These are phyloP conservation scores for Penicillium sp. DNA, from an alignment of 2,329 filamentous ascomycete species.

Conservation along the genomic window DNA sequence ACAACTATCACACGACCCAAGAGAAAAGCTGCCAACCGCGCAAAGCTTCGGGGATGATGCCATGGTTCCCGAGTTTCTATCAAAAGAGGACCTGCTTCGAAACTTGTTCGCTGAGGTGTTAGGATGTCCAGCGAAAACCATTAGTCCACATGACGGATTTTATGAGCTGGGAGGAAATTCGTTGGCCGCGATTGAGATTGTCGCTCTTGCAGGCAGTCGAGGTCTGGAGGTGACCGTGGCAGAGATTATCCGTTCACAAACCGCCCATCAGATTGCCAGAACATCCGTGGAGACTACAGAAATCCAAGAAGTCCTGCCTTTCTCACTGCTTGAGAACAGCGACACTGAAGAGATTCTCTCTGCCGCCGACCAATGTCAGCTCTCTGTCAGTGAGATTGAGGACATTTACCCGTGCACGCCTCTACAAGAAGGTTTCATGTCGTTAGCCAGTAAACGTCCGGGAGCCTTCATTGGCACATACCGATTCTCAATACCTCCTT, in stretches of 20 bases:
- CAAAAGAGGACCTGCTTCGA: not conserved
- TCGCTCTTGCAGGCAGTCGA: conserved; percentile 26
- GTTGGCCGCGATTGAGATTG: conserved; percentile 38
- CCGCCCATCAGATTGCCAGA: conserved; percentile 1
- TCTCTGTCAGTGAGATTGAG: conserved; percentile 34
- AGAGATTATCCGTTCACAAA: conserved; percentile 16
- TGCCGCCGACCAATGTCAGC: conserved; percentile 6
- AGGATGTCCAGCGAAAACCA: not conserved
- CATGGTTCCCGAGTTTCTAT: not conserved
- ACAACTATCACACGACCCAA: conserved; percentile 1
- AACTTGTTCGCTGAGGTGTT: conserved; percentile 1
- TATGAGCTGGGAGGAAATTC: conserved; percentile 42
- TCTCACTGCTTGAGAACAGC: conserved; percentile 7
- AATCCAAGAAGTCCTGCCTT: not conserved
- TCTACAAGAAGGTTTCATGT: conserved; percentile 46
- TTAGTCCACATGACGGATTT: conserved; percentile 31
- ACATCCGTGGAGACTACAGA: not conserved
- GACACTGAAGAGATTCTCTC: not conserved
- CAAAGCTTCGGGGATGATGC: not conserved
- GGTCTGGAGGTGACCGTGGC: conserved; percentile 28
- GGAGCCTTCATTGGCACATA: conserved; percentile 15
- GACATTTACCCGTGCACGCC: conserved; percentile 49
- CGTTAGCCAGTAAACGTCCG: conserved; percentile 27
- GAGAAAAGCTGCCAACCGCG: not conserved
- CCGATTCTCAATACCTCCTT: conserved; percentile 8